Evolutionary conservation across 768 basidiomycete species (phyloP).

Genomic region (Boletus subcaerulescens): DNA sequence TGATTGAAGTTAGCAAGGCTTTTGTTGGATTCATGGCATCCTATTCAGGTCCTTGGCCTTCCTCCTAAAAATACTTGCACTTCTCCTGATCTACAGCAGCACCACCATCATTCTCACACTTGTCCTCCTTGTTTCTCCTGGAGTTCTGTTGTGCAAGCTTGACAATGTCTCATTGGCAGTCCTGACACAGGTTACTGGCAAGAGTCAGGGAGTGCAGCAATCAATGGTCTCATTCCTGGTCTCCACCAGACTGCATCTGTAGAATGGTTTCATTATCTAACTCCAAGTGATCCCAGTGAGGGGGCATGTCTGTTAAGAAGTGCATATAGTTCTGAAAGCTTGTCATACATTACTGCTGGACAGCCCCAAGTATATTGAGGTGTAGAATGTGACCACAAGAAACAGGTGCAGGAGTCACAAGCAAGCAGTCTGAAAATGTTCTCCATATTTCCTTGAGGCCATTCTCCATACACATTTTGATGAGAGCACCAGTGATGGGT

Average conservation of each 20-base stretch:
- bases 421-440: neutral
- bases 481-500: neutral
- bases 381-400: constrained; percentile 1
- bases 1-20: neutral
- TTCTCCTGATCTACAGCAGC: too few relatives aligned
- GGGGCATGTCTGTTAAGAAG: neutral
- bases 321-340: neutral
- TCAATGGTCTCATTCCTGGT: neutral
- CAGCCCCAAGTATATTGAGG: neutral
- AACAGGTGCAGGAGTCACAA: neutral
- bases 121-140: too few relatives aligned
- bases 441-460: neutral
- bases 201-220: neutral
- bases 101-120: too few relatives aligned
- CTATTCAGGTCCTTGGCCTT: too few relatives aligned
- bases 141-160: too few relatives aligned
- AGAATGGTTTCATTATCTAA: neutral
- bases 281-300: neutral
- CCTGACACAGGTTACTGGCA: neutral
- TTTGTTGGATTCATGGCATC: too few relatives aligned
- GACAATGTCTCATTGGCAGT: neutral
- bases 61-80: too few relatives aligned
- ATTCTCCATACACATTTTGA: neutral
- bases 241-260: neutral
- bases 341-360: neutral